Conservation (phyloP, 257 asterid species). For the Thymus mandschuricus region DNA sequence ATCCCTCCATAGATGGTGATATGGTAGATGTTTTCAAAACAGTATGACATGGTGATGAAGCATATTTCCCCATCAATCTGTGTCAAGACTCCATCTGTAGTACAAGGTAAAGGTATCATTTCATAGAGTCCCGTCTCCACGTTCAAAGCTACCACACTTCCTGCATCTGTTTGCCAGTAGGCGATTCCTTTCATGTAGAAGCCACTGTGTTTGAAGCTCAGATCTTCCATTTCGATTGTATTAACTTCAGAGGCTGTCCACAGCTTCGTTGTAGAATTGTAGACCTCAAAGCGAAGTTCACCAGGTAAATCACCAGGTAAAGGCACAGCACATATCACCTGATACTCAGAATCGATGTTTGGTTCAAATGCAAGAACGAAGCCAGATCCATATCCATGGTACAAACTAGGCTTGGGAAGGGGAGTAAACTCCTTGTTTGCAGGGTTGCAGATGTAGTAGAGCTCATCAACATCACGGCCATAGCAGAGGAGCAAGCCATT, state of each 20-base stretch:
- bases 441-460: constrained; percentile 54
- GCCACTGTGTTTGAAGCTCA: constrained; percentile 21
- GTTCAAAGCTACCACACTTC: constrained; percentile 44
- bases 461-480: neutral
- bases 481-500: constrained; percentile 50
- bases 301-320: constrained; percentile 25
- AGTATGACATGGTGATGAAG: constrained; percentile 34
- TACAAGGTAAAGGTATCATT: constrained; percentile 34
- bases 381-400: constrained; percentile 39
- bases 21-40: neutral
- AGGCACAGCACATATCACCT: constrained; percentile 39
- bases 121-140: constrained; percentile 31
- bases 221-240: constrained; percentile 29
- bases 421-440: constrained; percentile 36
- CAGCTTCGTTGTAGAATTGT: constrained; percentile 37
- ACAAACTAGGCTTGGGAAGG: constrained; percentile 40
- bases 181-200: constrained; percentile 50
- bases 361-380: constrained; percentile 52
- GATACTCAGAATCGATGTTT: constrained; percentile 38
- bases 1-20: constrained; percentile 42
- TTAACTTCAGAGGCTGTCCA: constrained; percentile 35
- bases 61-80: constrained; percentile 45
- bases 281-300: constrained; percentile 41
- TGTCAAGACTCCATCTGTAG: constrained; percentile 38
- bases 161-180: constrained; percentile 42